Evolutionary conservation across 2,329 filamentous ascomycete species (phyloP).

Genomic region (Aphanocladium album): DNA sequence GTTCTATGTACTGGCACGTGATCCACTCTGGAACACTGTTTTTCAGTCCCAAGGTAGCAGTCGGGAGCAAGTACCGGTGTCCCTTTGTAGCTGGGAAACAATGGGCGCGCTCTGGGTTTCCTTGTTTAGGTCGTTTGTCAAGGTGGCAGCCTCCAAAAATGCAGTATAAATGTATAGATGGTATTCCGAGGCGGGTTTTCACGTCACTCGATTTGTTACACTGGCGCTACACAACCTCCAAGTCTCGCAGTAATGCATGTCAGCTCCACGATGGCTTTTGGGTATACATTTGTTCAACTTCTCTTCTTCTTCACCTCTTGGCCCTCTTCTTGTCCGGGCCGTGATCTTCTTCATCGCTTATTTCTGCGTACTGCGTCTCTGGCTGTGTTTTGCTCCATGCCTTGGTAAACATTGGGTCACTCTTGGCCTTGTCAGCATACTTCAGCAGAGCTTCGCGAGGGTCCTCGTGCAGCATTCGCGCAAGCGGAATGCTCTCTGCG

Average conservation of each 20-base stretch:
- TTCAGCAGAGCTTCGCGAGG: constrained; percentile 89
- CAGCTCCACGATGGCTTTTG: neutral
- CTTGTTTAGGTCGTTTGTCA: neutral
- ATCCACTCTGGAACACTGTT: neutral
- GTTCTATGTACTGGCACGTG: constrained; percentile 2
- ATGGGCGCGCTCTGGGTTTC: neutral
- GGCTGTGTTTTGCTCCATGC: constrained; percentile 92
- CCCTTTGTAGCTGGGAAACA: neutral
- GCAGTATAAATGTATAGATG: neutral
- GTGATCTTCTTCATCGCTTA: constrained; percentile 78
- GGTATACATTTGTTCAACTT: constrained; percentile 7
- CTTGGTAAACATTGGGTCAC: constrained; percentile 89
- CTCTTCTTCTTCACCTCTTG: constrained; percentile 43
- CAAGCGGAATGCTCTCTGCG: constrained; percentile 80
- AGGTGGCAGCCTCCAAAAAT: no score
- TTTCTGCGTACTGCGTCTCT: constrained; percentile 81
- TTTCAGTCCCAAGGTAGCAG: neutral
- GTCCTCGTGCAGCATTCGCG: constrained; percentile 92
- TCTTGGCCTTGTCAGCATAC: constrained; percentile 89
- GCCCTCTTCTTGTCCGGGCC: constrained; percentile 62
- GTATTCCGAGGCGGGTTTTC: no score
- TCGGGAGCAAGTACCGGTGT: neutral
- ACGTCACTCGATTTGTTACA: neutral
- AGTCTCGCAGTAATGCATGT: neutral
- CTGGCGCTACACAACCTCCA: neutral